Base-by-base conservation (phyloP, 1,139 yeast species). In the Scheffersomyces segobiensis region DNA sequence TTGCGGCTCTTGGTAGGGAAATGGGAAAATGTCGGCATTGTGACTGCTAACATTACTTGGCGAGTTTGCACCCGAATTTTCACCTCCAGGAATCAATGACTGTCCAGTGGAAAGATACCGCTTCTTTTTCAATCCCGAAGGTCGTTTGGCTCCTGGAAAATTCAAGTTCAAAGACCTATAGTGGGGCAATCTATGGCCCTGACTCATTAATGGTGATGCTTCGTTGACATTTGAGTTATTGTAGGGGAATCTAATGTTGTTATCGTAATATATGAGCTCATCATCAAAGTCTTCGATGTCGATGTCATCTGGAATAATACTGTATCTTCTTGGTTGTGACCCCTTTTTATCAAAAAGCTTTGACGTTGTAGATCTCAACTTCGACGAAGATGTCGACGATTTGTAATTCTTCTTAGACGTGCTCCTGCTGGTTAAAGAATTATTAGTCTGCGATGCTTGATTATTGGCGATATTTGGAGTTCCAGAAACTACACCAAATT, bases 291-390 rank as follows among this genome's bases (percentile, higher is more conserved):
- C 91, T 63, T 86, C 91, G 55, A 86, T 81, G 67, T 86, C 88
- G 18, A 86, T 80, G 67, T 87, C 89, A 67, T 87, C 89, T 0
- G 90, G 89, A 3, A 88, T 83, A 42, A 88, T 89, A 32, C 92
- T 87, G 65, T 89, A 88, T 53, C 93, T 75, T 67, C 93, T 78
- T 3, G 92, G 85, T 53, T 87, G 89, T 0, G 89, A 83, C 0
- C 92, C 92, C 61, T 85, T 88, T 22, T 86, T 84, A 65, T 89
- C 93, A 70, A 88, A 88, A 6, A 88, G 72, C 60, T 87, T 86
- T 0, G 92, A 87, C 0, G 93, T 88, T 1, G 92, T 87, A 2
- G 92, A 87, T 54, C 93, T 71, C 46, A 81, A 71, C 57, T 79
- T 80, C 0, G 84, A 71, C 66, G 79, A 63, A 2, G 71, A 76